Percentiles rank a stretch among this genome's conserved stretches.
Evolutionary conservation across 139 green algal genomes (phyloP).

Genomic region (Chlamydomonas incerta): DNA sequence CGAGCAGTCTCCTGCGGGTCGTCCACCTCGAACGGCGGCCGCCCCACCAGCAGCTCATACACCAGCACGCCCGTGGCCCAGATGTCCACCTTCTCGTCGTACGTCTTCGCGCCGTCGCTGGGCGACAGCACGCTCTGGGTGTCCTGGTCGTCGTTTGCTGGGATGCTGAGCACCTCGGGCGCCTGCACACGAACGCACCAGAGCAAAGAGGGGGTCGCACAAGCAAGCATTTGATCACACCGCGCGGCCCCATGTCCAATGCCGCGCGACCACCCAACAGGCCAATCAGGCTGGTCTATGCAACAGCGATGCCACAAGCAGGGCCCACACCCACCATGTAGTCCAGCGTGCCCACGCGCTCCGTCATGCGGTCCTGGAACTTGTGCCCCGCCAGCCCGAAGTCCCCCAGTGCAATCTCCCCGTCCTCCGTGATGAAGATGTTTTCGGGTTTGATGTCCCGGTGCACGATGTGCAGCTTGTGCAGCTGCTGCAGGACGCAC

Average conservation of each 20-base stretch:
- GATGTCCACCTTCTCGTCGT: conserved; percentile 59
- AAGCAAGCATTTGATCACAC: too few relatives aligned
- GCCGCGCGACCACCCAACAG: too few relatives aligned
- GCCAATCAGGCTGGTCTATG: too few relatives aligned
- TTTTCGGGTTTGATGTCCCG: conserved; percentile 62
- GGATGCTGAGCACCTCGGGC: conserved; percentile 42
- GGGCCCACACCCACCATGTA: conserved; percentile 53
- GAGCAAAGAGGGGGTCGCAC: too few relatives aligned
- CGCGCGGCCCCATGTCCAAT: too few relatives aligned
- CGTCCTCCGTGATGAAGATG: conserved; percentile 44
- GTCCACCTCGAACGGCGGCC: conserved; percentile 62
- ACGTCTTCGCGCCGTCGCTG: neutral
- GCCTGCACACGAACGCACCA: conserved; percentile 63
- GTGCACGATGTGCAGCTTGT: conserved; percentile 67
- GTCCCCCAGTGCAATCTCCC: conserved; percentile 55
- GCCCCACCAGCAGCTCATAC: conserved; percentile 63
- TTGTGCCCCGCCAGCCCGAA: conserved; percentile 60
- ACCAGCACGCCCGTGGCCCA: conserved; percentile 62
- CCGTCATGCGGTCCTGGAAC: conserved; percentile 42
- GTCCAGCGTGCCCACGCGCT: conserved; percentile 61
- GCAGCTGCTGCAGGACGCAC: conserved; percentile 62
- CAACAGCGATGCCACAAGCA: neutral
- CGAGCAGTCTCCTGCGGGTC: conserved; percentile 39
- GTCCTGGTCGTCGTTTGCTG: neutral
- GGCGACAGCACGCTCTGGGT: neutral